These are phyloP conservation scores for Mycena chlorophos DNA, from an alignment of 768 basidiomycete genomes.

Conservation along the genomic window DNA sequence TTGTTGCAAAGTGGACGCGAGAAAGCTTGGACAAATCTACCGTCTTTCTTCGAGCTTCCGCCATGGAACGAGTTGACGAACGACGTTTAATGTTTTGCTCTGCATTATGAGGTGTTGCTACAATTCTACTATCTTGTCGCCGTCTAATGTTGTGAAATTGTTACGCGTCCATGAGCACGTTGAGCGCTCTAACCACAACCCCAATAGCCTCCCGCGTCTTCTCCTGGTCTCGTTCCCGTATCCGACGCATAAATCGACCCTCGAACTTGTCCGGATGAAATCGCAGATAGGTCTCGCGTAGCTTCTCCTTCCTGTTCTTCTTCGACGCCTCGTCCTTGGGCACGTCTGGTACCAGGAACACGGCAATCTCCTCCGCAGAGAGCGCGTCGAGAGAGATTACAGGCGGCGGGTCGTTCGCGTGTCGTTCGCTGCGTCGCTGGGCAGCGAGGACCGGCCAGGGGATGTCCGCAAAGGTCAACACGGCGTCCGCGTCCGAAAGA, in stretches of 20 bases:
- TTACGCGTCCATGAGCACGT: slow-evolving; percentile 47
- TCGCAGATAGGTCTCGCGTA: slow-evolving; percentile 67
- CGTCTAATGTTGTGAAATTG: too few species aligned
- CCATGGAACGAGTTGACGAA: background rate
- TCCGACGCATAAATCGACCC: slow-evolving; percentile 60
- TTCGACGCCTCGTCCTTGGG: slow-evolving; percentile 32
- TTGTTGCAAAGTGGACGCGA: too few species aligned
- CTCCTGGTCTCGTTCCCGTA: slow-evolving; percentile 45
- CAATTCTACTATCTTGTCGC: too few species aligned
- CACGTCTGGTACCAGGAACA: slow-evolving; percentile 51
- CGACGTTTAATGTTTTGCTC: too few species aligned
- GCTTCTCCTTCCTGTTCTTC: slow-evolving; percentile 56
- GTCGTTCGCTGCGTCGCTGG: slow-evolving; percentile 26
- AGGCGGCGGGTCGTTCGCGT: slow-evolving; percentile 15
- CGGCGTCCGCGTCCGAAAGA: slow-evolving; percentile 18
- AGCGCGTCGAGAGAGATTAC: slow-evolving; percentile 47
- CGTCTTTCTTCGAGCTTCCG: background rate
- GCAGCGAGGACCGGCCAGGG: slow-evolving; percentile 66
- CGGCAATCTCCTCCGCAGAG: slow-evolving; percentile 53
- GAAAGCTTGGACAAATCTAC: background rate
- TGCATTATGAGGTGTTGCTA: too few species aligned
- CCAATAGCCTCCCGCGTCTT: slow-evolving; percentile 61
- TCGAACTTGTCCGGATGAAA: slow-evolving; percentile 86
- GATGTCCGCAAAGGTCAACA: slow-evolving; percentile 56
- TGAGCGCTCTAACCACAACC: slow-evolving; percentile 61